These are phyloP conservation scores for Vanilla planifolia DNA, from an alignment of 106 monocot species.

Conservation along the genomic window DNA sequence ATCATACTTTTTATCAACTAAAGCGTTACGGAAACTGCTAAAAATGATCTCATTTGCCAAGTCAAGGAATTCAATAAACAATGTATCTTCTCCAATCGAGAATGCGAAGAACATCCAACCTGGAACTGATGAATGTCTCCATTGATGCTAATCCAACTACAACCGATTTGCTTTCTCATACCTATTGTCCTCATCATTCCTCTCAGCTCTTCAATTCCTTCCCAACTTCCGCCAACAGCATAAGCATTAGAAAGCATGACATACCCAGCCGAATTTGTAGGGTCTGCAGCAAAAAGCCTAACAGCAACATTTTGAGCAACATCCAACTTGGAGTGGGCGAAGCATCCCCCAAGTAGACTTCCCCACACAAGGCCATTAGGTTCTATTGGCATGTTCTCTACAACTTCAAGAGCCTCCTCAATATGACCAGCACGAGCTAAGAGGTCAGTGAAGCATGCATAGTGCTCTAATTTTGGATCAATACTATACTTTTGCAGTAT, in stretches of 20 bases:
- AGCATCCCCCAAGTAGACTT: constrained; percentile 31
- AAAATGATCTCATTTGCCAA: too few relatives aligned
- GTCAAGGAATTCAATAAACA: constrained; percentile 12
- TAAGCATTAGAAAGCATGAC: constrained; percentile 40
- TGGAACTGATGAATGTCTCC: constrained; percentile 25
- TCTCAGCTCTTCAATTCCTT: constrained; percentile 25
- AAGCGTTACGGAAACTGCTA: too few relatives aligned
- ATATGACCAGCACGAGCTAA: constrained; percentile 25
- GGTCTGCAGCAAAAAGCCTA: constrained; percentile 17
- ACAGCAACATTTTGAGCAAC: constrained; percentile 16
- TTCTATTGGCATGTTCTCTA: constrained; percentile 18
- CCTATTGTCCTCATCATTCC: constrained; percentile 31
- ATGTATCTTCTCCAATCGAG: constrained; percentile 12
- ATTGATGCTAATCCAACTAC: constrained; percentile 40
- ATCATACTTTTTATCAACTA: too few relatives aligned
- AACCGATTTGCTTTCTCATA: constrained; percentile 38
- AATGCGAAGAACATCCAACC: constrained; percentile 15
- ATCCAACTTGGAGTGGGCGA: constrained; percentile 19
- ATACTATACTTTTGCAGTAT: constrained; percentile 17
- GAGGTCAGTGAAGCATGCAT: constrained; percentile 32
- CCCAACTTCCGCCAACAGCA: constrained; percentile 28
- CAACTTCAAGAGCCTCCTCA: constrained; percentile 30
- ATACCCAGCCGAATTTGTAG: constrained; percentile 28
- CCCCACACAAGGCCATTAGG: constrained; percentile 41
- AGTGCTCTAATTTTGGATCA: constrained; percentile 27